Evolutionary conservation across 2,329 filamentous ascomycete genomes (phyloP).

Genomic region (Penicillium occitanis): DNA sequence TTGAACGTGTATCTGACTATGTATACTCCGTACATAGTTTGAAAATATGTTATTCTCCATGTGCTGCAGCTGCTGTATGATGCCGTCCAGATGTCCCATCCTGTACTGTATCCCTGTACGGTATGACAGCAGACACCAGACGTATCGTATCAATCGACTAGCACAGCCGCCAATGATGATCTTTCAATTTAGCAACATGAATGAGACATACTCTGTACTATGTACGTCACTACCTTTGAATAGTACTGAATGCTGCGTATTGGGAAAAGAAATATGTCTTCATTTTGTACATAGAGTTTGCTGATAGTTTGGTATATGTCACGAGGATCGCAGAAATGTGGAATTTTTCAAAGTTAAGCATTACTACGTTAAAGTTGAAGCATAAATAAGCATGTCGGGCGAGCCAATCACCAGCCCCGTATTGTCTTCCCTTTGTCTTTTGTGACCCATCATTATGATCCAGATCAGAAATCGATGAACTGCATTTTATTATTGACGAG

Average conservation of each 20-base stretch:
- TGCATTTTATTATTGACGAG: not conserved
- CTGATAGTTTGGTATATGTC: not conserved
- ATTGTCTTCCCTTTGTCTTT: not conserved
- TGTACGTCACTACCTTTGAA: not conserved
- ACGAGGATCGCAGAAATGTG: not conserved
- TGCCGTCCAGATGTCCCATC: not conserved
- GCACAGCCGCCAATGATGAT: not conserved
- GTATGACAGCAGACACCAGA: not conserved
- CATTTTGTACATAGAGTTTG: not conserved
- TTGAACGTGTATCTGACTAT: not conserved
- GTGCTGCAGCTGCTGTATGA: not conserved
- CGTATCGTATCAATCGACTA: not conserved
- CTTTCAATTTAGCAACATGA: not conserved
- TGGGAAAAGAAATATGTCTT: not conserved
- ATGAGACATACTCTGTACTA: not conserved
- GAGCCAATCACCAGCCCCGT: not conserved
- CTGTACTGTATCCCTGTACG: not conserved
- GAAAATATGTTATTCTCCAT: not conserved
- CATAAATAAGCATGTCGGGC: not conserved
- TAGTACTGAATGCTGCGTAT: not conserved
- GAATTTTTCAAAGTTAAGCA: not conserved
- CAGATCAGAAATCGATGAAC: not conserved
- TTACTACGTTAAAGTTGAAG: not conserved
- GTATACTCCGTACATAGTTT: not conserved
- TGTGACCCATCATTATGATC: not conserved